phyloP scores from a whole-genome alignment of 495 filamentous ascomycete genomes.

The Tetracladium marchalianum region DNA sequence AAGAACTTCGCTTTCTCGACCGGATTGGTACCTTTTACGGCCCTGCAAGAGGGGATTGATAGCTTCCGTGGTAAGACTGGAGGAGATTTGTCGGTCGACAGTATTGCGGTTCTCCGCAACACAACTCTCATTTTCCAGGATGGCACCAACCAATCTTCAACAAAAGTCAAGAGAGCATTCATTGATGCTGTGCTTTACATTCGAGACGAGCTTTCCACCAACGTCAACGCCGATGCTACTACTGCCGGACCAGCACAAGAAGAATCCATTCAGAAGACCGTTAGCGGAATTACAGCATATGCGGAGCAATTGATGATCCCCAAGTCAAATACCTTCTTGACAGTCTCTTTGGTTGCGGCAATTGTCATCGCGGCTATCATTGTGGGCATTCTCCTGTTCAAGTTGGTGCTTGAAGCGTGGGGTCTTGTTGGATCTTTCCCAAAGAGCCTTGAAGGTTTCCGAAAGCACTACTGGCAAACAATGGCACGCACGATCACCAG shows the following conservation, averaged over 20 bases:
- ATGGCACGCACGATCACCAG: slow-evolving; percentile 82
- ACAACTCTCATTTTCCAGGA: slow-evolving; percentile 57
- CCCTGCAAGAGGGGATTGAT: slow-evolving; percentile 78
- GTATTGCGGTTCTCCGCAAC: slow-evolving; percentile 63
- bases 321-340: slow-evolving; percentile 92
- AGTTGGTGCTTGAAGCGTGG: slow-evolving; percentile 89
- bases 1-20: slow-evolving; percentile 92
- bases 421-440: slow-evolving; percentile 84
- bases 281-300: slow-evolving; percentile 58
- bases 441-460: slow-evolving; percentile 68
- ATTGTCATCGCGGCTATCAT: slow-evolving; percentile 78
- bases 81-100: slow-evolving; percentile 75
- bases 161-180: slow-evolving; percentile 44
- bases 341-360: slow-evolving; percentile 77
- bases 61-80: slow-evolving; percentile 70
- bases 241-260: slow-evolving; percentile 7
- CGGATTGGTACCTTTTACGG: slow-evolving; percentile 72
- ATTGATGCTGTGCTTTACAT: slow-evolving; percentile 38
- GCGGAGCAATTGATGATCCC: slow-evolving; percentile 74
- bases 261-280: slow-evolving; percentile 9
- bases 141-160: slow-evolving; percentile 26
- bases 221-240: slow-evolving; percentile 17
- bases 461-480: slow-evolving; percentile 91
- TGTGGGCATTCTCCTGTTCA: slow-evolving; percentile 81
- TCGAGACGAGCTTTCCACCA: slow-evolving; percentile 28